Evolutionary conservation across 1,284 basidiomycete genomes (phyloP), one percentile per base, ranked within the genome.

Genomic region (Xerocomus cyaneibrunnescens): DNA sequence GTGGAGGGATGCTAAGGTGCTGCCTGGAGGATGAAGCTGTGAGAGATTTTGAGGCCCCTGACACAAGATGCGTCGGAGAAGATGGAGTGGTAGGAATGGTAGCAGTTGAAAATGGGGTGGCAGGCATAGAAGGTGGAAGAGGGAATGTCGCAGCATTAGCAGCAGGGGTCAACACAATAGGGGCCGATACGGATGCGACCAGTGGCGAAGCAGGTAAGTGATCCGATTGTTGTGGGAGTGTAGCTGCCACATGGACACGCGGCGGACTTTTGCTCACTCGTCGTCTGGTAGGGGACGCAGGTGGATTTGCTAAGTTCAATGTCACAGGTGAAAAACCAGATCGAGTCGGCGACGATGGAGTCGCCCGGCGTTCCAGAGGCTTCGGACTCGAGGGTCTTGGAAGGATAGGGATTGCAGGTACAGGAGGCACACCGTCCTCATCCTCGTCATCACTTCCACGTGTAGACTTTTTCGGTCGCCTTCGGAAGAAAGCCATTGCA

Each of bases 401-500:
- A 21, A 69, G 27, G 17, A 23, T 30, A 17, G 65, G 65, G 12
- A 67, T 57, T 1, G 68, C 67, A 45, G 65, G 65, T 19, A 67
- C 65, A 28, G 65, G 65, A 30, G 65, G 65, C 43, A 67, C 54
- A 9, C 13, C 31, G 16, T 61, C 56, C 7, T 67, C 65, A 10
- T 68, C 67, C 23, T 67, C 65, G 17, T 67, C 65, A 21, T 67
- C 65, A 36, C 65, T 67, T 30, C 36, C 55, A 37, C 41, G 58
- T n/a, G 31, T 46, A 7, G 47, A 23, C 30, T 63, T 70, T 50
- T 67, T 70, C 10, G 54, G 36, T 13, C 65, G 62, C 25, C 68
- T 66, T 35, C 68, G 61, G 49, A 67, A 67, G 55, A 67, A 67
- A 16, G 65, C 61, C 55, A 67, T 67, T 36, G 65, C 67, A 45